Percentiles rank a stretch among this genome's conserved stretches.
These are phyloP conservation scores for Gentiana dahurica DNA, from an alignment of 257 asterid genomes.

Conservation along the genomic window DNA sequence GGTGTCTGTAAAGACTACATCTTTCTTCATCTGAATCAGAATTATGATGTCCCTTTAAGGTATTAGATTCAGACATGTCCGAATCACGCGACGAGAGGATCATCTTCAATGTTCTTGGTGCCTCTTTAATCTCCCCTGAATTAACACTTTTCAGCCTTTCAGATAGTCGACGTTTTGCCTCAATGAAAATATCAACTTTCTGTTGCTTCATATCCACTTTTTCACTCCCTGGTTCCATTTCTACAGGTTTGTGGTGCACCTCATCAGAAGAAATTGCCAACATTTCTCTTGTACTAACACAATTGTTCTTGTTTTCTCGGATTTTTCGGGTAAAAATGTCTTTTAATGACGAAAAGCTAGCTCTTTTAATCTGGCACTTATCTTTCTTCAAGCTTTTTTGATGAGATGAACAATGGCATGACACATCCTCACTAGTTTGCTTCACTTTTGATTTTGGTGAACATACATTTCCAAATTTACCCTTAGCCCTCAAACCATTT, in stretches of 20 bases:
- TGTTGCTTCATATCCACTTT: constrained; percentile 14
- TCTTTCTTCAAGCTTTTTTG: constrained; percentile 10
- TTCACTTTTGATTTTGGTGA: constrained; percentile 13
- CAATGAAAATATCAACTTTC: constrained; percentile 43
- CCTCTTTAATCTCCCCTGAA: constrained; percentile 14
- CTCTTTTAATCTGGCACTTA: constrained; percentile 22
- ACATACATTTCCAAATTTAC: constrained; percentile 11
- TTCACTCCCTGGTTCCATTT: constrained; percentile 4
- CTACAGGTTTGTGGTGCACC: not conserved
- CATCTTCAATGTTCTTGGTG: constrained; percentile 40
- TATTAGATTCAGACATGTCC: constrained; percentile 22
- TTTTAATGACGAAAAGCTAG: constrained; percentile 34
- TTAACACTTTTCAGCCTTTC: constrained; percentile 30
- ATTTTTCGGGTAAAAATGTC: constrained; percentile 44
- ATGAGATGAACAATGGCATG: constrained; percentile 43
- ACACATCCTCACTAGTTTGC: constrained; percentile 18
- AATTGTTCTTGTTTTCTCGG: constrained; percentile 8
- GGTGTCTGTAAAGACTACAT: constrained; percentile 10
- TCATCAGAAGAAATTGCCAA: no score
- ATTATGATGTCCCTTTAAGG: constrained; percentile 29
- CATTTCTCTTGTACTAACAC: no score
- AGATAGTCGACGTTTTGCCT: constrained; percentile 79
- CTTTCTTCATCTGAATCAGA: constrained; percentile 25
- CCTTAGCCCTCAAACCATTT: constrained; percentile 8
- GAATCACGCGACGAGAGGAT: constrained; percentile 54